Evolutionary conservation across 2,329 filamentous ascomycete species (phyloP), one percentile per base, ranked within the genome.

Genomic region (Tolypocladium endophyticum): DNA sequence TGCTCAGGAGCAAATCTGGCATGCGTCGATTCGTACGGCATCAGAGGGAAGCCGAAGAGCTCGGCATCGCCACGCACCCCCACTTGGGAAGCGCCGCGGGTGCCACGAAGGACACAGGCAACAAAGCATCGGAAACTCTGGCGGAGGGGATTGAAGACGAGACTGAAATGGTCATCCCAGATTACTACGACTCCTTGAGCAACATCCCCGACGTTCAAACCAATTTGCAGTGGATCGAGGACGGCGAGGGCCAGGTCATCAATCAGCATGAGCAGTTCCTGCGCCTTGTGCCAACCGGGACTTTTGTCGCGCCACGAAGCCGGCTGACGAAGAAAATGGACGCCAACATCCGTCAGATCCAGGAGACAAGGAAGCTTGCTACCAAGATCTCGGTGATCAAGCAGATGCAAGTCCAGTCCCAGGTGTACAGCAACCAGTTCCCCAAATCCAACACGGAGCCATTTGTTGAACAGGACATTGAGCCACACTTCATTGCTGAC

Each of bases 341-440:
- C 66, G 84, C 86, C 59, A 99, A 99, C 67, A 90, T 97, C 74
- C 85, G 86, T 62, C 92, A 97, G 70, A 92, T 99, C 81, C 94
- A 99, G 72, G 93, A 97, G 69, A 99, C 94, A 0, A 84, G 94
- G 66, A 97, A 97, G 71, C 83, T 99, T 36, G 96, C 92, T 68
- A 92, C 92, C 14, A 99, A 97, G 76, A 96, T 99, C 71, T 88
- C 90, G 56, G 91, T 99, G 62, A 94, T 99, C 71, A 99, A 97
- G 77, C 94, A 99, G 76, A 99, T 99, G 94, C 94, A 99, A 75
- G 85, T 97, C 58, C 94, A 99, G 73, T 90, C 92, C 57, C 94
- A 97, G 83, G 89, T 96, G 71, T 99, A 99, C 71, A 89, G 92
- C 69, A 99, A 99, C 69, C 94, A 99, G 72, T 99, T 99, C 68